Evolutionary conservation across 1,139 yeast genomes (phyloP).

Genomic region (Kurtzmaniella quercitrusa): DNA sequence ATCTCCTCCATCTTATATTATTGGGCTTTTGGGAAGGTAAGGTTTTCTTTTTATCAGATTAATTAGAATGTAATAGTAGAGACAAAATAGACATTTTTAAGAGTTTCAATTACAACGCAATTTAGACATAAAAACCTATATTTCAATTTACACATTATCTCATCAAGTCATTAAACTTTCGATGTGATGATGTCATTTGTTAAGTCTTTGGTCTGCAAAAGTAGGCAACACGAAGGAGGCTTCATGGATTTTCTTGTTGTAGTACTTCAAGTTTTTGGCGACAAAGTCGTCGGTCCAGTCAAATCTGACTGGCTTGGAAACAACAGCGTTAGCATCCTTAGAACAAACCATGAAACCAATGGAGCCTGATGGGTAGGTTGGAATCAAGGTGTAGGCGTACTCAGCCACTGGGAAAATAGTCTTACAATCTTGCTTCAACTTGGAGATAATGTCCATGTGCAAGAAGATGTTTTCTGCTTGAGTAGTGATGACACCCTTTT

Average conservation of each 20-base stretch:
- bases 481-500: constrained; percentile 84
- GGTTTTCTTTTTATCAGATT: too few species aligned
- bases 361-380: constrained; percentile 92
- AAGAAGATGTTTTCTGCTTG: constrained; percentile 93
- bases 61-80: neutral
- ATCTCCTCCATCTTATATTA: neutral
- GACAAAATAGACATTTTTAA: neutral
- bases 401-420: constrained; percentile 84
- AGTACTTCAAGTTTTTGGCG: constrained; percentile 64
- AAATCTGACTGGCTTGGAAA: constrained; percentile 63
- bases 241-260: constrained; percentile 73
- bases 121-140: neutral
- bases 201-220: constrained; percentile 58
- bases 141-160: neutral
- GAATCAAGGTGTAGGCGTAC: constrained; percentile 84
- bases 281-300: constrained; percentile 62
- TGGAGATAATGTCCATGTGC: constrained; percentile 73
- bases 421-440: constrained; percentile 69
- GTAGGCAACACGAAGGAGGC: constrained; percentile 87
- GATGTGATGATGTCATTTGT: constrained; percentile 13
- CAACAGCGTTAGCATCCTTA: constrained; percentile 62
- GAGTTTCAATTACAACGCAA: neutral
- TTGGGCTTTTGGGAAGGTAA: neutral
- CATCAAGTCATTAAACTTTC: neutral
- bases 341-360: constrained; percentile 92